These are phyloP conservation scores for Penicillium silybi DNA, from an alignment of 495 filamentous ascomycete species.

Conservation along the genomic window DNA sequence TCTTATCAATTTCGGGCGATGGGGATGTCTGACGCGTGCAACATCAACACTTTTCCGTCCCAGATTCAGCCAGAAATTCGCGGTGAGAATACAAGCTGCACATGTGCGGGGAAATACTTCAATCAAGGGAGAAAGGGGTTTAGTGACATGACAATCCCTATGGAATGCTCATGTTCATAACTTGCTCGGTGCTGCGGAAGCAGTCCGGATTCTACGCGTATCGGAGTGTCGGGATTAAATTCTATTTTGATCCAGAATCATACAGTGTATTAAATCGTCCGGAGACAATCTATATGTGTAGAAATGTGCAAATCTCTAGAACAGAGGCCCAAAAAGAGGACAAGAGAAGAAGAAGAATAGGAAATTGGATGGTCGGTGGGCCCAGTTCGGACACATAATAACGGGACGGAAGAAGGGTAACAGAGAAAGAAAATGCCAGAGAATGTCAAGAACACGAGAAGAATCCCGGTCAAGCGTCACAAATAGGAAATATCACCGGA, in stretches of 20 bases:
- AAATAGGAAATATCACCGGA: slow-evolving; percentile 6
- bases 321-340: not conserved
- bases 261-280: not conserved
- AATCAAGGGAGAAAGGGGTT: slow-evolving; percentile 13
- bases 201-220: slow-evolving; percentile 8
- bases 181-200: slow-evolving; percentile 8
- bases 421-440: slow-evolving; percentile 3
- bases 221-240: not conserved
- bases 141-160: slow-evolving; percentile 1
- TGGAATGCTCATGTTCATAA: slow-evolving; percentile 22
- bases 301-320: not conserved
- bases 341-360: not conserved
- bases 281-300: not conserved
- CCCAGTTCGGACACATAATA: not conserved
- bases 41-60: slow-evolving; percentile 18
- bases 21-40: slow-evolving; percentile 30
- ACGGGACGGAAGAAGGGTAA: not conserved
- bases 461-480: not conserved
- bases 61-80: not conserved
- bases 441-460: not conserved
- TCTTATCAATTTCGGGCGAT: slow-evolving; percentile 32
- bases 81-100: not conserved
- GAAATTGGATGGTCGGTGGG: not conserved
- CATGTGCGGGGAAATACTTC: not conserved
- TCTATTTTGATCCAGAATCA: not conserved